A percentile compares a stretch with the other conserved stretches of the same genome.
These are phyloP conservation scores for Rhizophagus clarus DNA, from an alignment of 192 early-diverging fungal genomes.

Conservation along the genomic window DNA sequence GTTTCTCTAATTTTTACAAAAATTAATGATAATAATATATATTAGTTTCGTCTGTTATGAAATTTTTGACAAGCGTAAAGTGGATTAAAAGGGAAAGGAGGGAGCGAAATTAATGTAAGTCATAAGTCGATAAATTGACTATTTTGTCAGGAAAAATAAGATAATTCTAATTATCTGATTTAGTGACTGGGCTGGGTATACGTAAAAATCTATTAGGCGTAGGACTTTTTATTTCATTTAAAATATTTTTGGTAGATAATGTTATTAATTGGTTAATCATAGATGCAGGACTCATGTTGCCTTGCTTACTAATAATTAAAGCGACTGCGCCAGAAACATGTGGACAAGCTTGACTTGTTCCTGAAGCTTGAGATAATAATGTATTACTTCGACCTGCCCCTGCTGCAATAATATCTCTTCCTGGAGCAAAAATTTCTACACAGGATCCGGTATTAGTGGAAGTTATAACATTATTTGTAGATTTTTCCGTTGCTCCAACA, in stretches of 20 bases:
- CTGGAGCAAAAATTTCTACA: conserved; percentile 93
- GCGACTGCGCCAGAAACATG: conserved; percentile 59
- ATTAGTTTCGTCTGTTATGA: too few species aligned
- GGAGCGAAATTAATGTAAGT: too few species aligned
- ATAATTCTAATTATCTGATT: too few species aligned
- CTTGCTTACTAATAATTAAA: conserved; percentile 23
- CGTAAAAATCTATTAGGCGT: conserved; percentile 29
- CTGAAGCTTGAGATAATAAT: conserved; percentile 42
- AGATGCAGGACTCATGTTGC: neutral
- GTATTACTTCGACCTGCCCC: too few species aligned
- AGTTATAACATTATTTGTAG: conserved; percentile 70
- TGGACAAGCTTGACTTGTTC: conserved; percentile 66
- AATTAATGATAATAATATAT: too few species aligned
- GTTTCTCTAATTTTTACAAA: too few species aligned
- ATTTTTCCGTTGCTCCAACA: conserved; percentile 78
- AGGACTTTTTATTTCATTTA: neutral
- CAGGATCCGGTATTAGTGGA: conserved; percentile 90
- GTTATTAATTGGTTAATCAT: neutral
- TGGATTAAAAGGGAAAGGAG: too few species aligned
- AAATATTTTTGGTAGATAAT: neutral
- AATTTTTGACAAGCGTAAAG: too few species aligned
- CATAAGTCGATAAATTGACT: too few species aligned
- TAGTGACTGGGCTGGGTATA: neutral
- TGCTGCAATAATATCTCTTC: conserved; percentile 26
- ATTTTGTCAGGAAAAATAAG: too few species aligned